These are phyloP conservation scores for Rhizophagus prolifer DNA, from an alignment of 192 early-diverging fungal genomes.

Conservation along the genomic window DNA sequence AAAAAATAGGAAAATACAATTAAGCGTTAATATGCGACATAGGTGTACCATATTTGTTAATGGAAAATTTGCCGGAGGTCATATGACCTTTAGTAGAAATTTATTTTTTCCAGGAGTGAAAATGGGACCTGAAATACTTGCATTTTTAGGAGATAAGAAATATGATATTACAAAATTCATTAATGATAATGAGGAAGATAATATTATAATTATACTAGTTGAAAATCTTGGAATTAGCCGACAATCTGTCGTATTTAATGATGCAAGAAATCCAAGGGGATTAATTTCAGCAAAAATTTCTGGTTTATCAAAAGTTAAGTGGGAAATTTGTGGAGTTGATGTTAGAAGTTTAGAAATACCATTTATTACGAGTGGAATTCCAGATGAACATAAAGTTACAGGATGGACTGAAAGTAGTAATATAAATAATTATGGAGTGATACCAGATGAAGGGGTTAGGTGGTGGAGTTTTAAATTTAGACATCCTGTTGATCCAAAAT, in stretches of 20 bases:
- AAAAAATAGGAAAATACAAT: slow-evolving; percentile 36
- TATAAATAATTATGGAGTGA: slow-evolving; percentile 19
- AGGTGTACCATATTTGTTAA: slow-evolving; percentile 72
- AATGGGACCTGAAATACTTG: slow-evolving; percentile 67
- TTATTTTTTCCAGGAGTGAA: slow-evolving; percentile 60
- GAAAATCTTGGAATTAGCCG: slow-evolving; percentile 77
- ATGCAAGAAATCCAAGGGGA: slow-evolving; percentile 74
- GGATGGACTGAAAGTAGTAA: slow-evolving; percentile 43
- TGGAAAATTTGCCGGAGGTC: slow-evolving; percentile 69
- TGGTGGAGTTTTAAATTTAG: slow-evolving; percentile 43
- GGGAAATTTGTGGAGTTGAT: slow-evolving; percentile 78
- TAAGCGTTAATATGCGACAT: slow-evolving; percentile 73
- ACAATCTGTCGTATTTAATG: slow-evolving; percentile 71
- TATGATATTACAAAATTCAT: slow-evolving; percentile 53
- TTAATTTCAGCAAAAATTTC: slow-evolving; percentile 62
- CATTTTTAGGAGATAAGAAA: slow-evolving; percentile 51
- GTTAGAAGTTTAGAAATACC: slow-evolving; percentile 54
- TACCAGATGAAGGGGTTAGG: slow-evolving; percentile 30
- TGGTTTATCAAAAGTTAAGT: slow-evolving; percentile 59
- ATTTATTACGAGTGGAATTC: slow-evolving; percentile 69
- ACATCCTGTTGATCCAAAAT: background rate
- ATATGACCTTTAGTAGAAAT: slow-evolving; percentile 70
- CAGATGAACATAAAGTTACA: slow-evolving; percentile 53
- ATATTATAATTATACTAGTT: slow-evolving; percentile 68
- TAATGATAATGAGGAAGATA: slow-evolving; percentile 45